These are phyloP conservation scores for Tarenaya hassleriana DNA, from an alignment of 345 rosid genomes.

Conservation along the genomic window DNA sequence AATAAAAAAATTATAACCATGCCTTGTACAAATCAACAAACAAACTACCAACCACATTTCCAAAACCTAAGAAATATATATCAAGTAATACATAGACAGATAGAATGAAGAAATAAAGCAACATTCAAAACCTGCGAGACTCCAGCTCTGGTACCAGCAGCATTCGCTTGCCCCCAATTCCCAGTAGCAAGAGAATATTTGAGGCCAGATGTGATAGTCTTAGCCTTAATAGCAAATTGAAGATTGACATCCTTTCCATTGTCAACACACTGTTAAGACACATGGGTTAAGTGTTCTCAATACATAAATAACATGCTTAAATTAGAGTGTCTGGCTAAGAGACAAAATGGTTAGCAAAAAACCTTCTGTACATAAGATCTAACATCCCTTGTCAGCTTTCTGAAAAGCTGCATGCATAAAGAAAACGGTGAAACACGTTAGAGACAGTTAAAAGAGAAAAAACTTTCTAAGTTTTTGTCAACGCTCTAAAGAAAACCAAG, in stretches of 20 bases:
- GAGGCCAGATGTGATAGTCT: conserved; percentile 95
- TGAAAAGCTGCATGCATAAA: conserved; percentile 62
- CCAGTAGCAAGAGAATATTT: conserved; percentile 99
- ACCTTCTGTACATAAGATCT: conserved; percentile 97
- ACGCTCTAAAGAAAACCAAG: too few relatives aligned
- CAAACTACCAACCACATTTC: conserved; percentile 7
- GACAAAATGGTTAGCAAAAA: conserved; percentile 21
- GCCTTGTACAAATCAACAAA: not conserved
- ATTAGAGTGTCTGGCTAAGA: not conserved
- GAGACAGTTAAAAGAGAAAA: conserved; percentile 3
- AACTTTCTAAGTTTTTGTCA: not conserved
- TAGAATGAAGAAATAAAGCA: conserved; percentile 4
- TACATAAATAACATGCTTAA: conserved; percentile 16
- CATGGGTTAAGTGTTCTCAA: conserved; percentile 20
- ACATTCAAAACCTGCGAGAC: conserved; percentile 78
- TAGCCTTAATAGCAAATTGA: conserved; percentile 94
- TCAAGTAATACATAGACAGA: not conserved
- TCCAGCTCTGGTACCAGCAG: conserved; percentile 99
- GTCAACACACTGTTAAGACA: conserved; percentile 67
- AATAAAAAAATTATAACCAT: conserved; percentile 13
- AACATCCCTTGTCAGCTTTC: conserved; percentile 93
- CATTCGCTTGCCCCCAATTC: conserved; percentile 99
- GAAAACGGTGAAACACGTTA: conserved; percentile 7
- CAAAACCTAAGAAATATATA: conserved; percentile 11
- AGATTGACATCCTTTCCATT: conserved; percentile 94